Conservation (phyloP, 1,284 basidiomycete genomes). For the Ustilago loliicola region DNA sequence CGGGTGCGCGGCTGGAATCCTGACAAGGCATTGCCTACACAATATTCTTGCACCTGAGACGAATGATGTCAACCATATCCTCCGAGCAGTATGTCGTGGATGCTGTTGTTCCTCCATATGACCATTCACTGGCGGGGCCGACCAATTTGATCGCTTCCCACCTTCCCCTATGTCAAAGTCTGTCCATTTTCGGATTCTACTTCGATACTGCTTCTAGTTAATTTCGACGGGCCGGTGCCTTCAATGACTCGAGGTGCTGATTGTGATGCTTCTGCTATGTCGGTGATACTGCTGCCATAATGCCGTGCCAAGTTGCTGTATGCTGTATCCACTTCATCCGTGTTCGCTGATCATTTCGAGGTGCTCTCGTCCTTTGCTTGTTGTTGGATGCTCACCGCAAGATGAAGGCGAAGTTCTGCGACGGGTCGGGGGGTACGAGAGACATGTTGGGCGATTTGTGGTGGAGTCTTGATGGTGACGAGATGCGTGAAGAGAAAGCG, state of each 20-base stretch:
- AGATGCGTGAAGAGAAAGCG: conserved; percentile 42
- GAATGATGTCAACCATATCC: no score
- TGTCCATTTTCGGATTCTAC: no score
- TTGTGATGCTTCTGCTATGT: neutral
- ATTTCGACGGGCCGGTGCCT: neutral
- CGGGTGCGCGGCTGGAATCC: no score
- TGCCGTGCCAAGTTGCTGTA: conserved; percentile 16
- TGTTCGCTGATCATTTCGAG: conserved; percentile 23
- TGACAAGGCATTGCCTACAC: no score
- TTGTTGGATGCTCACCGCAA: conserved; percentile 62
- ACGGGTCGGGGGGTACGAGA: conserved; percentile 69
- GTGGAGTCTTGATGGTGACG: conserved; percentile 54
- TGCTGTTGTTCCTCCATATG: no score
- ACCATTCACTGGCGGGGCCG: no score
- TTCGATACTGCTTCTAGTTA: no score
- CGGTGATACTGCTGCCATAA: neutral
- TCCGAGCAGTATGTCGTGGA: no score
- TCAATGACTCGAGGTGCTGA: neutral
- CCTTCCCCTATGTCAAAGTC: no score
- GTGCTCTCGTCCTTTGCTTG: conserved; percentile 11
- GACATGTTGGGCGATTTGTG: conserved; percentile 62
- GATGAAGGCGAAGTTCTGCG: conserved; percentile 70
- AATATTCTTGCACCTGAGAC: no score
- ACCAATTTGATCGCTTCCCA: no score
- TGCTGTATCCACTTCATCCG: conserved; percentile 3